Conservation (phyloP, 345 rosid genomes). For the Sonneratia caseolaris region DNA sequence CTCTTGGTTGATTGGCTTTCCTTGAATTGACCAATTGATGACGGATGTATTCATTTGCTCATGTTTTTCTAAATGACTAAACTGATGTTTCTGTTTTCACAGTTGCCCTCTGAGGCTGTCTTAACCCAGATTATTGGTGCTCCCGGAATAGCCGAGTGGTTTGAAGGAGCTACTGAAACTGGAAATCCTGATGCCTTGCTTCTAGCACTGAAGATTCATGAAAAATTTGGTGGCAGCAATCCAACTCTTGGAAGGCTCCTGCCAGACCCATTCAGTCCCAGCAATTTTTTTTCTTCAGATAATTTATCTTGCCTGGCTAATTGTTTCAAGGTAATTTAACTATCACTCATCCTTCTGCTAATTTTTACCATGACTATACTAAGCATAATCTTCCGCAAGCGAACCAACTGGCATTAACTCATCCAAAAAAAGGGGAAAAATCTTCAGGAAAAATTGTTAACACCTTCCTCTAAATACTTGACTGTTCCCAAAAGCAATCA, state of each 20-base stretch:
- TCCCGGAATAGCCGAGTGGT: conserved; percentile 63
- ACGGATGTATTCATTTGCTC: not conserved
- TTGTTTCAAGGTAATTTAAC: conserved; percentile 64
- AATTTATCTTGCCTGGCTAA: conserved; percentile 51
- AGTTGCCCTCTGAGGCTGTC: conserved; percentile 63
- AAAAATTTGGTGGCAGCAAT: conserved; percentile 41
- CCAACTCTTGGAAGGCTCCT: conserved; percentile 45
- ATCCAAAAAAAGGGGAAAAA: not conserved
- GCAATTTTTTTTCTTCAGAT: conserved; percentile 57
- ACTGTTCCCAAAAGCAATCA: not conserved
- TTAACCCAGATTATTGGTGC: conserved; percentile 60
- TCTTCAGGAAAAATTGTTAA: not conserved
- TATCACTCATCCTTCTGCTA: not conserved
- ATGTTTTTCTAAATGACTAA: not conserved
- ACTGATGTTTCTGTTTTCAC: conserved; percentile 13
- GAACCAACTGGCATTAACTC: not conserved
- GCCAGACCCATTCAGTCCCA: conserved; percentile 71
- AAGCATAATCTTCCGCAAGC: not conserved
- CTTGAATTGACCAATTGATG: not conserved
- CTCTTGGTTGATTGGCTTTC: not conserved
- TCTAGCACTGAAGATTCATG: conserved; percentile 59
- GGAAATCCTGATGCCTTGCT: conserved; percentile 96
- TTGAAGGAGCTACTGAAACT: conserved; percentile 50
- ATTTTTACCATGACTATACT: conserved; percentile 7
- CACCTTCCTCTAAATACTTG: not conserved